Conservation (phyloP, 768 basidiomycete genomes). For the Auriscalpium vulgare region DNA sequence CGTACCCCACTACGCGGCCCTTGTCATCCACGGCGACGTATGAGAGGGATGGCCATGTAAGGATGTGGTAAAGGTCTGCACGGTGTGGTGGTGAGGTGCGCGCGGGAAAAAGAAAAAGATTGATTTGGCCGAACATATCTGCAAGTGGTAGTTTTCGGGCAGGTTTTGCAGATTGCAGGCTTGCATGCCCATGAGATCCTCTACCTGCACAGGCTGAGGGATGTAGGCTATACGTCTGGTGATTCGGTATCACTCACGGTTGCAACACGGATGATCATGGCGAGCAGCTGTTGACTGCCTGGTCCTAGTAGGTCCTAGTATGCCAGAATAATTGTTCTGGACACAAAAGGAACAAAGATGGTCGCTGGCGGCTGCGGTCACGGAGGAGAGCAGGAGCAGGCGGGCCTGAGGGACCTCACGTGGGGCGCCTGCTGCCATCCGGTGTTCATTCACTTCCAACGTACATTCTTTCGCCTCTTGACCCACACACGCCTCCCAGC, state of each 20-base stretch:
- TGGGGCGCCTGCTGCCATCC: too few species aligned
- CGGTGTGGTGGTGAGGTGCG: not conserved
- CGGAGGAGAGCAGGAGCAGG: too few species aligned
- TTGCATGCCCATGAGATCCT: slow-evolving; percentile 89
- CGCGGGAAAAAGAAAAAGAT: not conserved
- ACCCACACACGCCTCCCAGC: not conserved
- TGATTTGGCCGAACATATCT: slow-evolving; percentile 47
- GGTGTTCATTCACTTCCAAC: too few species aligned
- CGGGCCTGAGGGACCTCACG: too few species aligned
- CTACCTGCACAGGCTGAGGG: slow-evolving; percentile 40
- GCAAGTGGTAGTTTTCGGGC: slow-evolving; percentile 85
- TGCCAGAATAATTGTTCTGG: too few species aligned
- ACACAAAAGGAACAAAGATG: too few species aligned
- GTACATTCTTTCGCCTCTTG: too few species aligned
- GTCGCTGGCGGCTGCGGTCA: too few species aligned
- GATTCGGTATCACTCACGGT: not conserved
- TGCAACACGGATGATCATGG: not conserved
- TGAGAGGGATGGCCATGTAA: slow-evolving; percentile 91
- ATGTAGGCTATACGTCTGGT: not conserved
- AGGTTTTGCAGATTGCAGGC: slow-evolving; percentile 89
- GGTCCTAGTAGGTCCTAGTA: too few species aligned
- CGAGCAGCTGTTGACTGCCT: too few species aligned
- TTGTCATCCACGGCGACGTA: slow-evolving; percentile 89
- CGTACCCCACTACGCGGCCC: slow-evolving; percentile 89
- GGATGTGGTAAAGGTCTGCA: slow-evolving; percentile 78